Percentiles rank a stretch among this genome's conserved stretches.
phyloP scores from a whole-genome alignment of 495 filamentous ascomycete species.

The Hypoxylon subgilvum region DNA sequence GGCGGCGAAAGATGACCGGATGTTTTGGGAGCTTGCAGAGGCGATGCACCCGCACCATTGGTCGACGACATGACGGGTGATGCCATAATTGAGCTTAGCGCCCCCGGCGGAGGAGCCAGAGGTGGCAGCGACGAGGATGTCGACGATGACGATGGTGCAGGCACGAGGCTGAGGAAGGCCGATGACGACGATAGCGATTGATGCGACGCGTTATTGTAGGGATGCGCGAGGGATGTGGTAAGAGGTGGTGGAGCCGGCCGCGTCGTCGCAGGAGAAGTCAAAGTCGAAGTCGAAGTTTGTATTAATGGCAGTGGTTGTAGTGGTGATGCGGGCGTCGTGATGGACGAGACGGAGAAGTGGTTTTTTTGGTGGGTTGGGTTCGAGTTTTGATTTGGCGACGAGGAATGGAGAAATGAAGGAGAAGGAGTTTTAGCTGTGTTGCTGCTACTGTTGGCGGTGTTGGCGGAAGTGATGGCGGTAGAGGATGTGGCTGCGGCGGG shows the following conservation, averaged over 20 bases:
- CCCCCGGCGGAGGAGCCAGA: conserved; percentile 44
- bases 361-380: too few relatives aligned
- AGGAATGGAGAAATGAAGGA: conserved; percentile 49
- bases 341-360: conserved; percentile 29
- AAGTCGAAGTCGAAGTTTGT: not conserved
- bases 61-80: conserved; percentile 38
- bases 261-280: conserved; percentile 7
- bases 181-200: conserved; percentile 30
- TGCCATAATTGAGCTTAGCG: conserved; percentile 43
- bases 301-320: conserved; percentile 1
- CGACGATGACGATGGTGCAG: not conserved
- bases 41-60: conserved; percentile 45
- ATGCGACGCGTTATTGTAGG: conserved; percentile 42
- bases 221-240: conserved; percentile 32
- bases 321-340: conserved; percentile 30
- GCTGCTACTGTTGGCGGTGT: conserved; percentile 9
- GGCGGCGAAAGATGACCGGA: conserved; percentile 41
- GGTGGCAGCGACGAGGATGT: conserved; percentile 22
- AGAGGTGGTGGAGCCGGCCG: conserved; percentile 28
- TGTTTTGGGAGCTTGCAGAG: conserved; percentile 40
- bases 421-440: conserved; percentile 36
- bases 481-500: conserved; percentile 27
- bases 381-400: conserved; percentile 39
- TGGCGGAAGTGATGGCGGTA: not conserved
- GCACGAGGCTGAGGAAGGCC: not conserved